Percentiles rank a stretch among this genome's conserved stretches.
These are phyloP conservation scores for Trichoderma sp. DNA, from an alignment of 2,329 filamentous ascomycete genomes.

Conservation along the genomic window DNA sequence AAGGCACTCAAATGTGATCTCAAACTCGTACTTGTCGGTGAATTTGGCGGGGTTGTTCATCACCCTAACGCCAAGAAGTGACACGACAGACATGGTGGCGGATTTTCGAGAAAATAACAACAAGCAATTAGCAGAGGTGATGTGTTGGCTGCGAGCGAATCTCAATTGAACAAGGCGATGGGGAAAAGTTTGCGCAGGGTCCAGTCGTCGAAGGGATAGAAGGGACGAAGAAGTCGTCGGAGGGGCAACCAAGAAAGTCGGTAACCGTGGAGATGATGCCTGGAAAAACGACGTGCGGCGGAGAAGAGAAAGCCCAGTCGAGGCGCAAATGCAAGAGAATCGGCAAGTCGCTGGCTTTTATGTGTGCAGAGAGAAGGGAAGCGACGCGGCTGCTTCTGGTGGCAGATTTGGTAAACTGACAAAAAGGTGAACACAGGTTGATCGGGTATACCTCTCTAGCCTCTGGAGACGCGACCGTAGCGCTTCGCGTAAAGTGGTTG, in stretches of 20 bases:
- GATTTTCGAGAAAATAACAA: conserved; percentile 9
- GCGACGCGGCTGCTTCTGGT: not conserved
- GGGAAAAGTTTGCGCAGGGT: conserved; percentile 1
- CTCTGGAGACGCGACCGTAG: conserved; percentile 23
- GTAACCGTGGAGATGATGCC: not conserved
- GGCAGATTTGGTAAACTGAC: not conserved
- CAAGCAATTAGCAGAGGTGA: not conserved
- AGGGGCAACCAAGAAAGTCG: conserved; percentile 22
- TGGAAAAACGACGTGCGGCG: not conserved
- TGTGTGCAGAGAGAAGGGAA: conserved; percentile 9
- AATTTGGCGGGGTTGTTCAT: conserved; percentile 97
- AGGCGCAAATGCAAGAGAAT: conserved; percentile 17
- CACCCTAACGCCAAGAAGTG: conserved; percentile 91
- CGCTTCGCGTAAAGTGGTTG: conserved; percentile 25
- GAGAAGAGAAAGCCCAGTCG: not conserved
- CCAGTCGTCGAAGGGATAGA: conserved; percentile 13
- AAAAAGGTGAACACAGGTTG: conserved; percentile 2
- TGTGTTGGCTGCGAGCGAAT: not conserved
- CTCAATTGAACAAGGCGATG: not conserved
- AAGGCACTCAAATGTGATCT: conserved; percentile 98
- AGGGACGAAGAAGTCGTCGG: conserved; percentile 16
- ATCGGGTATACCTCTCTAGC: conserved; percentile 11
- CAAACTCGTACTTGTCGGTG: conserved; percentile 89
- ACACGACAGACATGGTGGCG: conserved; percentile 84
- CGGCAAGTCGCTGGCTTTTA: conserved; percentile 21